These are phyloP conservation scores for Eucalyptus urophylla DNA, from an alignment of 345 rosid genomes.

Conservation along the genomic window DNA sequence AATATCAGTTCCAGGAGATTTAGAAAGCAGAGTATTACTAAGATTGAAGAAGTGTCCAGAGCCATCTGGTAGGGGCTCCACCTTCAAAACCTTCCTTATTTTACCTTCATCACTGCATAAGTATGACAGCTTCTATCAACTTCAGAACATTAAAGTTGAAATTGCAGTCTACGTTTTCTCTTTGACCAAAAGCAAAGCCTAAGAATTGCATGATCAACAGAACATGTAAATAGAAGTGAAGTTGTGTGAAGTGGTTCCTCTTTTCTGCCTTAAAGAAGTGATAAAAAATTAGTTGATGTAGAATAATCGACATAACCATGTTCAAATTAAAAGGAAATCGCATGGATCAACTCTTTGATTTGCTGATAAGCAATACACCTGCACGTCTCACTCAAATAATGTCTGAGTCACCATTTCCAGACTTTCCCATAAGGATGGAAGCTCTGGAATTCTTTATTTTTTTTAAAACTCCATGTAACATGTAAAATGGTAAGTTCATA, in stretches of 20 bases:
- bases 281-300: neutral
- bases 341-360: neutral
- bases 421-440: neutral
- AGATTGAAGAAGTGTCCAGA: conserved; percentile 92
- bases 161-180: neutral
- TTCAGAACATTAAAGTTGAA: neutral
- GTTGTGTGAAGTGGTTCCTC: neutral
- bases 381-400: neutral
- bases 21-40: conserved; percentile 32
- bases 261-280: neutral
- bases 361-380: neutral
- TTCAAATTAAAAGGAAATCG: neutral
- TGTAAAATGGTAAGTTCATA: neutral
- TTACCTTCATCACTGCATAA: conserved; percentile 81
- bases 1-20: neutral
- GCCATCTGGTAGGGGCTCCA: conserved; percentile 94
- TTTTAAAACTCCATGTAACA: neutral
- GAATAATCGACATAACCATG: neutral
- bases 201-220: neutral
- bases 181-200: neutral
- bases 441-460: neutral
- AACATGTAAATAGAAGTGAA: neutral
- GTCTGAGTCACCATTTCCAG: neutral
- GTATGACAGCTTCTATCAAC: neutral
- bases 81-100: conserved; percentile 83